Base-by-base conservation (phyloP, 192 early-diverging fungal species). In the Coemansia sp. region DNA sequence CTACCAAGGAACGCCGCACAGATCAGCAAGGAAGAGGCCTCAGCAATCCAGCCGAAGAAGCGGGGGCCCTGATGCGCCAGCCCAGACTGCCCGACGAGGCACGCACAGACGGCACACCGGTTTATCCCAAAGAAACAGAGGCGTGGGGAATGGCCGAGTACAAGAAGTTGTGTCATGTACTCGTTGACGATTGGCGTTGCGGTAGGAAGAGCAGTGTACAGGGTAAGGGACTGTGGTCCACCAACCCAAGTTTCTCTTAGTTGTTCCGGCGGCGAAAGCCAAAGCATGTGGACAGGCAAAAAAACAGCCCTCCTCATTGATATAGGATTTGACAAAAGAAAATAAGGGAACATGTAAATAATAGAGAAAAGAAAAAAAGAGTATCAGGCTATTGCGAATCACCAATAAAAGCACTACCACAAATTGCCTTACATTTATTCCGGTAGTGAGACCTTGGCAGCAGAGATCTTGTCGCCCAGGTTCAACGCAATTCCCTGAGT, bases 401-500 rank as follows among this genome's bases (percentile, higher is more conserved):
- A 33, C 20, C 31, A 59, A 68, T 22, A 66, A 22, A 33, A n/a
- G 24, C 63, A 70, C n/a, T 24, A 36, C 15, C 13, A 2, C 12
- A 66, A 24, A 16, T 31, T 16, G 24, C 11, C 15, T 16, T 49
- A 0, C 31, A n/a, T 27, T 43, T 41, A 72, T 54, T 66, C 59
- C 6, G 52, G 34, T 36, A 83, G 60, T 46, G 72, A 62, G n/a
- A 83, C 76, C 60, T 83, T 83, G 66, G 80, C 80, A 10, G 80
- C 80, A 2, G 80, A 83, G 66, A 93, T 91, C 86, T 93, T 93
- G 77, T 93, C 91, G 47, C 97, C 97, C 42, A 99, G 80, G 69
- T 90, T 91, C 55, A 99, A 88, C 12, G 98, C 98, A 82, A 99
- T 97, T 33, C 98, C 98, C 87, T 98, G 98, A 7, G 97, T 98